Evolutionary conservation across 495 filamentous ascomycete species (phyloP).

Genomic region (Lophium mytilinum): DNA sequence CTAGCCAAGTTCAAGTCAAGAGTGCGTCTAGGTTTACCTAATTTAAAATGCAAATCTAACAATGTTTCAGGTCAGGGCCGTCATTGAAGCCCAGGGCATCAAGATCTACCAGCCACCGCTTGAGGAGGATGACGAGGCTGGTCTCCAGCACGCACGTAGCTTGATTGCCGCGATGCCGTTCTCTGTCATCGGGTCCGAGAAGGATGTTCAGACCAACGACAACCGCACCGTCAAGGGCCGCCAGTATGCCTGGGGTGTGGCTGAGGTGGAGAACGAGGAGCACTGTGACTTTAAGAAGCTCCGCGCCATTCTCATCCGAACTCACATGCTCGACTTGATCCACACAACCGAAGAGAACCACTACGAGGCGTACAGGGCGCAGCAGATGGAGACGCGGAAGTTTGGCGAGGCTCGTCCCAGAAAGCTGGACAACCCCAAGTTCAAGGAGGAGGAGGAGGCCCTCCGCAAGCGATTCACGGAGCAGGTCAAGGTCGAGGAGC

Average conservation of each 20-base stretch:
- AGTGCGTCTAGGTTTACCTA: slow-evolving; percentile 43
- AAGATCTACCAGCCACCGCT: slow-evolving; percentile 97
- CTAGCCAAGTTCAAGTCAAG: slow-evolving; percentile 86
- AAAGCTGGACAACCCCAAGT: slow-evolving; percentile 99
- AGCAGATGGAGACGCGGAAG: slow-evolving; percentile 99
- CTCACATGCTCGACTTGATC: slow-evolving; percentile 99
- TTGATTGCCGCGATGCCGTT: slow-evolving; percentile 97
- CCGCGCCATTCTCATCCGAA: slow-evolving; percentile 95
- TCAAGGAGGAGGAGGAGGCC: slow-evolving; percentile 98
- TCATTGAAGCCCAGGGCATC: slow-evolving; percentile 96
- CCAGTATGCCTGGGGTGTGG: slow-evolving; percentile 98
- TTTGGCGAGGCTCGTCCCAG: slow-evolving; percentile 94
- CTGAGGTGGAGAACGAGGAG: slow-evolving; percentile 98
- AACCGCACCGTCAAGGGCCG: slow-evolving; percentile 96
- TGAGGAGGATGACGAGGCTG: slow-evolving; percentile 96
- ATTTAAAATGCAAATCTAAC: slow-evolving; percentile 5
- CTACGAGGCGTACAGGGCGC: slow-evolving; percentile 97
- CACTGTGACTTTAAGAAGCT: slow-evolving; percentile 99
- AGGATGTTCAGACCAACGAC: slow-evolving; percentile 94
- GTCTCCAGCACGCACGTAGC: slow-evolving; percentile 84
- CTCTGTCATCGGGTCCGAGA: slow-evolving; percentile 97
- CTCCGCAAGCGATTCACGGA: slow-evolving; percentile 98
- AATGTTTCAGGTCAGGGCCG: slow-evolving; percentile 66
- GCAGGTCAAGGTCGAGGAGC: slow-evolving; percentile 99
- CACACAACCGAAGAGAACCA: slow-evolving; percentile 98